Evolutionary conservation across 2,329 filamentous ascomycete genomes (phyloP), one percentile per base, ranked within the genome.

Genomic region (Sclerotinia borealis): DNA sequence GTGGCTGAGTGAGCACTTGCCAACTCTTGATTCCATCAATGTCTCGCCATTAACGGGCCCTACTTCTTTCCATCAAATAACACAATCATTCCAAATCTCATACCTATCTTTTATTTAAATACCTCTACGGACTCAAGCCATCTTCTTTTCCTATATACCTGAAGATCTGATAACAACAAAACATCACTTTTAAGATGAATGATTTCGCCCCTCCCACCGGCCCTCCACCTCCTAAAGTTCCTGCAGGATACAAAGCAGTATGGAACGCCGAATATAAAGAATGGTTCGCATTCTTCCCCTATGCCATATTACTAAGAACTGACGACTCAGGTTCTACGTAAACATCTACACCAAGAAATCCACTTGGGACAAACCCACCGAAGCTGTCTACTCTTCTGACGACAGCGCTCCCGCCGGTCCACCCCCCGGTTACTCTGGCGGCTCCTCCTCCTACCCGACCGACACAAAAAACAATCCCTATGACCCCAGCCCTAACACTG

Each of bases 221-320:
- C 7, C 72, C 72, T 31, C 85, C 85, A 34, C 84, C 85, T 17
- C 84, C 72, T 8, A 72, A 73, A 50, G 72, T 73, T 9, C 92
- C 91, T 2, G 88, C 90, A 71, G 92, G 92, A 71, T 97, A 91
- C 90, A 60, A 64, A 56, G 58, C 54, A 87, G 90, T 91, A 68
- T 96, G 88, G 85, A 95, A 96, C 76, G 86, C 89, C 0, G 87
- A 95, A 73, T 96, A 96, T 79, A 88, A 88, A 72, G 89, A 95
- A 83, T 96, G 91, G 88, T 87, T 73, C 69, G 78, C 15, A 37
- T 61, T 25, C 27, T 4, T 13, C 1, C 25, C 8, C n/a, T n/a
- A 37, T 9, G 6, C 27, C 59, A 61, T 48, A 52, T 19, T n/a
- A 59, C n/a, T 25, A 48, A 65, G 63, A 56, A 25, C 7, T 48